Evolutionary conservation across 805 yeast species (phyloP).

Genomic region (Lipomyces lipofer): DNA sequence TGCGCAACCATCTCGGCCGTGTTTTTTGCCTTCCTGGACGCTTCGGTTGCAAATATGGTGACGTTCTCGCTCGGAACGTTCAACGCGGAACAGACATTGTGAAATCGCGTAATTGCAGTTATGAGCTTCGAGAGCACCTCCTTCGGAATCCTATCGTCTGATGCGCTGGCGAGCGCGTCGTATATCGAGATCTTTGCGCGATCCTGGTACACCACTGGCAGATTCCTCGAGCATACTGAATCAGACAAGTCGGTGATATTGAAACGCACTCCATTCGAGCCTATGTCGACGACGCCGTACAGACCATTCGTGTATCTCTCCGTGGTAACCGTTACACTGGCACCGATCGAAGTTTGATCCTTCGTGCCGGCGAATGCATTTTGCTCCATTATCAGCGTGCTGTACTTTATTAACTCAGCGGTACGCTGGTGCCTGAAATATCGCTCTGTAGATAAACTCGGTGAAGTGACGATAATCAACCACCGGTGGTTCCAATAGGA

Average conservation of each 20-base stretch:
- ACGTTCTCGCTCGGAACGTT: slow-evolving; percentile 62
- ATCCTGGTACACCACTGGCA: slow-evolving; percentile 78
- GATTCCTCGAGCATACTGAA: slow-evolving; percentile 67
- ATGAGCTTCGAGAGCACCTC: slow-evolving; percentile 60
- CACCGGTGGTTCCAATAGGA: too few species aligned
- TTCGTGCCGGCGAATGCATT: too few species aligned
- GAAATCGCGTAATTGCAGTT: slow-evolving; percentile 65
- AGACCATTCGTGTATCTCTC: too few species aligned
- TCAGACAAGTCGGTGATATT: slow-evolving; percentile 65
- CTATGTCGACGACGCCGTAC: slow-evolving; percentile 69
- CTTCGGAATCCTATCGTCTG: slow-evolving; percentile 33
- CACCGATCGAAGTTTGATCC: too few species aligned
- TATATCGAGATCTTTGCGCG: slow-evolving; percentile 68
- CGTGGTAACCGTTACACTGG: too few species aligned
- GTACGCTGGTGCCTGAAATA: too few species aligned
- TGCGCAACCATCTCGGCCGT: slow-evolving; percentile 58
- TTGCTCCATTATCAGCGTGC: too few species aligned
- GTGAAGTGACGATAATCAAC: too few species aligned
- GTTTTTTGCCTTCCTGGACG: slow-evolving; percentile 68
- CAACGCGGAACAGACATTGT: slow-evolving; percentile 68
- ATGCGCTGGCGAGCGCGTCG: slow-evolving; percentile 45
- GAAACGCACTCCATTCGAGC: slow-evolving; percentile 73
- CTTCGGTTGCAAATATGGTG: slow-evolving; percentile 71
- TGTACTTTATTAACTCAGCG: too few species aligned
- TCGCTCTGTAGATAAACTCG: too few species aligned